Conservation (phyloP, 345 rosid species). For the Eucalyptus curtisii region DNA sequence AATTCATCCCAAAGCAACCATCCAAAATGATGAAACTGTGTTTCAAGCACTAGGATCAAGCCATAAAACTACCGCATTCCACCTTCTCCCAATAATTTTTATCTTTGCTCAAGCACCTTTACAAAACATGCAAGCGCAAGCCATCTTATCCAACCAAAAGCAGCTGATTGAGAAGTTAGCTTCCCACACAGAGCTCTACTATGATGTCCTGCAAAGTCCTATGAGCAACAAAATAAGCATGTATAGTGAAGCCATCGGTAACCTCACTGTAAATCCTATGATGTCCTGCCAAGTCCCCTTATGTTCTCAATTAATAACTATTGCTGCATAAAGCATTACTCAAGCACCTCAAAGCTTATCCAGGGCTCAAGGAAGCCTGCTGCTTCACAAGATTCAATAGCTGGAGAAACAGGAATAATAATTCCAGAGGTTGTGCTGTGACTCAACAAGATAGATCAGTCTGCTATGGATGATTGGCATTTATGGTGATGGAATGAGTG, state of each 20-base stretch:
- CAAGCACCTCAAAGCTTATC: background rate
- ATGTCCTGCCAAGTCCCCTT: background rate
- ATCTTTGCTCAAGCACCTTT: background rate
- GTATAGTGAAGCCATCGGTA: background rate
- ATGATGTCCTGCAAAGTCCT: background rate
- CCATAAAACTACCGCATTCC: background rate
- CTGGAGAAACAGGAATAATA: background rate
- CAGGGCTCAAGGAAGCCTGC: background rate
- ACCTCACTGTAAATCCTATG: background rate
- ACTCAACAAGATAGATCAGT: background rate
- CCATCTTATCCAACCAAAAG: background rate
- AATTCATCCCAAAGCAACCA: background rate
- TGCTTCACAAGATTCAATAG: background rate
- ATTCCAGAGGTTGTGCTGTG: background rate
- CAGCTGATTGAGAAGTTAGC: background rate
- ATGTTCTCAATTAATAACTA: background rate
- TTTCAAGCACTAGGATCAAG: background rate
- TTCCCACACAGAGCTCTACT: background rate
- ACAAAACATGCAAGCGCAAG: background rate
- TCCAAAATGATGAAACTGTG: background rate
- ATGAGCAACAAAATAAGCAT: background rate
- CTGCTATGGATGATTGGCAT: background rate
- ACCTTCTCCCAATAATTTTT: background rate
- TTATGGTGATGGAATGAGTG: background rate
- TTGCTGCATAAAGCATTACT: background rate